Conservation (phyloP, 257 asterid genomes). For the Nicotiana paniculata region DNA sequence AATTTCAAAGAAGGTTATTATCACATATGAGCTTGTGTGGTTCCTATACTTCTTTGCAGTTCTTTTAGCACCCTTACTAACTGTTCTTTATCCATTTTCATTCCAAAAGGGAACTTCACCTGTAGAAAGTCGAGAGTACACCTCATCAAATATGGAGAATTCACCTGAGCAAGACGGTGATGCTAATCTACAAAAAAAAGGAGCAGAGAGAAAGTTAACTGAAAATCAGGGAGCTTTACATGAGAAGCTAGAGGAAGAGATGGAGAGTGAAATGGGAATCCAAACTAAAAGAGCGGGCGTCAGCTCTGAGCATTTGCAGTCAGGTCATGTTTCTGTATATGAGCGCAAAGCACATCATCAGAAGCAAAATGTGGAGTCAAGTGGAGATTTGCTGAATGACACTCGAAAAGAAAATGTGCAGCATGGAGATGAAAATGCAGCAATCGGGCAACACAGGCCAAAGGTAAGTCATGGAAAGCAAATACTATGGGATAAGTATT, state of each 20-base stretch:
- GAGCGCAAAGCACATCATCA: slow-evolving; percentile 35
- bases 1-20: no score
- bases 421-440: slow-evolving; percentile 34
- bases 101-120: slow-evolving; percentile 47
- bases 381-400: slow-evolving; percentile 34
- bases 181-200: slow-evolving; percentile 41
- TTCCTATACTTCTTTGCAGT: no score
- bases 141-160: slow-evolving; percentile 61
- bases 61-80: background rate
- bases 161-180: slow-evolving; percentile 41
- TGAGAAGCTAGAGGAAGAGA: slow-evolving; percentile 21
- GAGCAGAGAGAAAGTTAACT: slow-evolving; percentile 52
- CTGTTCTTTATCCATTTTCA: slow-evolving; percentile 16
- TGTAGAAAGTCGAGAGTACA: slow-evolving; percentile 67
- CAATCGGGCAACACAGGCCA: slow-evolving; percentile 50
- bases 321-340: slow-evolving; percentile 40
- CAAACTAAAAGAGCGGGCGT: slow-evolving; percentile 40
- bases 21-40: no score
- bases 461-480: slow-evolving; percentile 38
- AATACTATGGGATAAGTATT: background rate
- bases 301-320: slow-evolving; percentile 43
- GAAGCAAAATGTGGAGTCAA: slow-evolving; percentile 33
- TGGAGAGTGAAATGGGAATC: slow-evolving; percentile 28
- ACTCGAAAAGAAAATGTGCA: slow-evolving; percentile 37
- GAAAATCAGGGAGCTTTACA: slow-evolving; percentile 8